Evolutionary conservation across 2,329 filamentous ascomycete species (phyloP), one percentile per base, ranked within the genome.

Genomic region (Acrodontium crateriforme): DNA sequence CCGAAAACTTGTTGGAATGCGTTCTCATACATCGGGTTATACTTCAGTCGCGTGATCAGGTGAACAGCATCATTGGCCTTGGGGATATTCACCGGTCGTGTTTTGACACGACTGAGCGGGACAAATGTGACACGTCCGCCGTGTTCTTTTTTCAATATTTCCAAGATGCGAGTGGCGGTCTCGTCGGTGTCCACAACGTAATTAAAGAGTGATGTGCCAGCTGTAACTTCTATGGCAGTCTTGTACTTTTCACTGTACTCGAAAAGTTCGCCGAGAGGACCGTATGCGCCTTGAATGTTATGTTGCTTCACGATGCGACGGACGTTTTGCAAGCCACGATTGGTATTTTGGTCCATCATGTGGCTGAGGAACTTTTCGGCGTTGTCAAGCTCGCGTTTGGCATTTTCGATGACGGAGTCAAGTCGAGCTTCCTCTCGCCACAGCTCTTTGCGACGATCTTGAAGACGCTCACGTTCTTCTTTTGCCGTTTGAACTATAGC

Each of bases 1-100:
- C 85, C 89, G 56, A 98, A 98, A 1, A 98, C 83, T 50, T 94
- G 85, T 48, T 81, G 75, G 52, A 98, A 89, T 0, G 89, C 89
- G 44, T 73, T 78, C 33, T 91, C 82, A 42, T 77, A 94, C 36
- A 61, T 65, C 2, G 66, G 48, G 28, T 94, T 78, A 47, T 77
- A 98, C 26, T 72, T 69, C 35, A 95, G 69, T 55, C 91, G 93
- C 46, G 74, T 78, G 31, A 94, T 65, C 43, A 98, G 71, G 1
- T 84, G 82, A 18, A 93, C 73, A 2, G 84, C 87, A 53, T 95
- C 87, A 38, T 75, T 79, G 1, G 82, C 81, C 35, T 80, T 76
- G 3, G 89, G 87, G 36, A 94, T 69, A 42, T 87, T 87, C 27
- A 71, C 59, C 6, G 34, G 35, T 31, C 74, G 74, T 0, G 74